Evolutionary conservation across 139 green algal species (phyloP).

Genomic region (Chlamydomonas sphaeroides): DNA sequence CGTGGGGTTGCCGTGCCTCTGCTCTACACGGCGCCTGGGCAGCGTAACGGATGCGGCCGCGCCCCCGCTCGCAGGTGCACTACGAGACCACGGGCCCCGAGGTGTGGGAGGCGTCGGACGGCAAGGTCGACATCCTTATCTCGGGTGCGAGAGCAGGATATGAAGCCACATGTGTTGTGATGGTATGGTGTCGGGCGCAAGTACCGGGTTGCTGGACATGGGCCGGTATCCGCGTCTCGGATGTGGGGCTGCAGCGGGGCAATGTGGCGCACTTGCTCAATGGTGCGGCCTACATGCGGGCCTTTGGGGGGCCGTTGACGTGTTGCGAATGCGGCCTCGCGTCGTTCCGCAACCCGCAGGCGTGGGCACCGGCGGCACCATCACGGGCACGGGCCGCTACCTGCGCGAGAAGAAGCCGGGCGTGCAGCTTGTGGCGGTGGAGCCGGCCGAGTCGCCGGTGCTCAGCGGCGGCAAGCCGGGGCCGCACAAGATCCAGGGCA

Average conservation of each 20-base stretch:
- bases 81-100: constrained; percentile 95
- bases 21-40: too few species aligned
- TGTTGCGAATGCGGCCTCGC: too few species aligned
- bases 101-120: constrained; percentile 90
- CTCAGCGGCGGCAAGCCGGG: constrained; percentile 92
- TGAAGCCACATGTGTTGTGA: too few species aligned
- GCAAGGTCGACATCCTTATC: constrained; percentile 86
- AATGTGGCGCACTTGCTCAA: too few species aligned
- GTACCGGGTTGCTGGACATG: too few species aligned
- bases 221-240: too few species aligned
- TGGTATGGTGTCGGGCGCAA: too few species aligned
- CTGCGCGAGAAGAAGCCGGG: constrained; percentile 90
- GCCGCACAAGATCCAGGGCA: constrained; percentile 91
- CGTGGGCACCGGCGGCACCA: constrained; percentile 97
- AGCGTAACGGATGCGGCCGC: too few species aligned
- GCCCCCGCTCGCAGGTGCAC: constrained; percentile 74
- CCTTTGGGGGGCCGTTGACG: too few species aligned
- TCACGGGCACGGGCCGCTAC: constrained; percentile 92
- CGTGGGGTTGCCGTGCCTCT: too few species aligned
- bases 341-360: constrained; percentile 87
- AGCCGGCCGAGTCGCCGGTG: constrained; percentile 93
- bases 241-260: too few species aligned
- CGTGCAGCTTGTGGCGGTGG: constrained; percentile 92
- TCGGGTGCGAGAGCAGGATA: constrained; percentile 70
- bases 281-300: too few species aligned